Base-by-base conservation (phyloP, 73 alveolate genomes). In the Paramecium primaurelia region DNA sequence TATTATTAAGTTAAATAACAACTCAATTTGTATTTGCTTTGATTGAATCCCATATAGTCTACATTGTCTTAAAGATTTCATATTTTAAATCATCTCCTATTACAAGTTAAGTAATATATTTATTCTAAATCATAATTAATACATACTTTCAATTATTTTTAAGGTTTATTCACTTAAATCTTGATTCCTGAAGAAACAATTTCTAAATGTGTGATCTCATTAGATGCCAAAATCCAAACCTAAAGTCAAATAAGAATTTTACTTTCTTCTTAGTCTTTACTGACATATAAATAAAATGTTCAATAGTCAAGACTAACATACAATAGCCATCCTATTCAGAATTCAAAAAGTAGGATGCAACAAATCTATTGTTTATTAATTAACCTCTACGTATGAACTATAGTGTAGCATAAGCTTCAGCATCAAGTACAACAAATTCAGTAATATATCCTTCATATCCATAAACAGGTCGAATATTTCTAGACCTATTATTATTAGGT, bases 381-480 rank as follows among this genome's bases (percentile, higher is more conserved):
- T 10, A 38, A 7, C 87, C 87, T 6, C 10, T 37, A 6, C 18
- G 14, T 37, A 73, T 12, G 40, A 73, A 73, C n/a, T 87, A 88
- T 7, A 87, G n/a, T 25, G 22, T 87, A 7, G 88, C 89, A 26
- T 28, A 64, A 1, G 60, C 86, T 60, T 37, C 93, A 6, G 93
- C 93, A 87, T 87, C 93, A 16, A 87, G 14, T n/a, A 16, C 20
- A 18, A 28, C 26, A 12, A 60, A 87, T 18, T 87, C 93, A 28
- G 59, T 64, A 7, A 49, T 25, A 87, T 64, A 87, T 36, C 93
- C 93, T 18, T 87, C 93, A 25, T 38, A 64, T 60, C 93, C 93
- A 64, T 87, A 87, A 36, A 87, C 59, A 36, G 86, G 88, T 38
- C 93, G n/a, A 5, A 77, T 73, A 25, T 60, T 87, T 64, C 93